Evolutionary conservation across 2,329 filamentous ascomycete genomes (phyloP).

Genomic region (Pezizomycotina sp.): DNA sequence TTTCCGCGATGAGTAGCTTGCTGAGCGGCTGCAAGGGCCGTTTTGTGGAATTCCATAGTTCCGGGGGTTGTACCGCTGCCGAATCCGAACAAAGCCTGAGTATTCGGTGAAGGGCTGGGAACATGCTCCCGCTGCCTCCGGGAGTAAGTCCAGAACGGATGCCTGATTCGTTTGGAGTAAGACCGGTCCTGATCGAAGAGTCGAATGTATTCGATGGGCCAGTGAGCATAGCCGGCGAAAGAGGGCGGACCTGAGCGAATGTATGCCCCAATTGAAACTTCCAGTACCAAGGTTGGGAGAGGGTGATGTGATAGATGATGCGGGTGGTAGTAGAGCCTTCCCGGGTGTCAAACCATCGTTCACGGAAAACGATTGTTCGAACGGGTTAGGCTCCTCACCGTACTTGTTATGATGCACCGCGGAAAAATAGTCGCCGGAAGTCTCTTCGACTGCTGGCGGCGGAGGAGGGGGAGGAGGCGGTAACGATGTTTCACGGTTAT

Average conservation of each 20-base stretch:
- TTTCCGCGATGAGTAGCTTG: slow-evolving; percentile 34
- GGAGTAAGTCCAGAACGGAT: slow-evolving; percentile 81
- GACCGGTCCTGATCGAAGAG: slow-evolving; percentile 48
- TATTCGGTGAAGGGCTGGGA: slow-evolving; percentile 75
- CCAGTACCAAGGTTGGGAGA: slow-evolving; percentile 59
- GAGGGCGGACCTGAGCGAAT: slow-evolving; percentile 73
- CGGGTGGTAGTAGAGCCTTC: slow-evolving; percentile 63
- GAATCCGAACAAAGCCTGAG: slow-evolving; percentile 63
- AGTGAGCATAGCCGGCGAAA: slow-evolving; percentile 94
- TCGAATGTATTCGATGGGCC: slow-evolving; percentile 66
- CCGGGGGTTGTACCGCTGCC: slow-evolving; percentile 73
- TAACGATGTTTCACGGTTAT: slow-evolving; percentile 30
- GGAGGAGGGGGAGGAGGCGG: slow-evolving; percentile 36
- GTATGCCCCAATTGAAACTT: slow-evolving; percentile 61
- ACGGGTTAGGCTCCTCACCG: slow-evolving; percentile 81
- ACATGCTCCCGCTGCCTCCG: slow-evolving; percentile 92
- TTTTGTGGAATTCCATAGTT: slow-evolving; percentile 87
- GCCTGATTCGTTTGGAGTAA: slow-evolving; percentile 92
- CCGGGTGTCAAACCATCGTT: slow-evolving; percentile 42
- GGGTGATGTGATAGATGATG: slow-evolving; percentile 80
- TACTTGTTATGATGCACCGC: slow-evolving; percentile 36
- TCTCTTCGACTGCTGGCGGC: slow-evolving; percentile 31
- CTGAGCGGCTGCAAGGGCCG: slow-evolving; percentile 54
- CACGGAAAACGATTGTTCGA: slow-evolving; percentile 79
- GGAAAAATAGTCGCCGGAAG: slow-evolving; percentile 34